These are phyloP conservation scores for Thyridium curvatum DNA, from an alignment of 2,329 filamentous ascomycete genomes.

Conservation along the genomic window DNA sequence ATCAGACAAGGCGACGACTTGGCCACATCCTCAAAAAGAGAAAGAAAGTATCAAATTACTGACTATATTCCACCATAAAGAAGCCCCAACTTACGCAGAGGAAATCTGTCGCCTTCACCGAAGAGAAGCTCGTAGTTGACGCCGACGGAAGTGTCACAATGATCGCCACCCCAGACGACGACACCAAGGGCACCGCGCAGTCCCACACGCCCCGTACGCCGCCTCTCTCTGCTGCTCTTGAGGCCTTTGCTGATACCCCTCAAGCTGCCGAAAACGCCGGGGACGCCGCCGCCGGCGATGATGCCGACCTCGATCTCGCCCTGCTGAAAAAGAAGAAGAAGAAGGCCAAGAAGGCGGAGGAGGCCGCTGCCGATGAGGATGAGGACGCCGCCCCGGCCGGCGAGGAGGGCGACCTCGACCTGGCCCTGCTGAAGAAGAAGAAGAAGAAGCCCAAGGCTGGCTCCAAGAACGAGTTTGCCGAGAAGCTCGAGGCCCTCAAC, in stretches of 20 bases:
- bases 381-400: slow-evolving; percentile 47
- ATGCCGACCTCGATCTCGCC: slow-evolving; percentile 59
- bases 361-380: slow-evolving; percentile 40
- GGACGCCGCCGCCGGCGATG: slow-evolving; percentile 26
- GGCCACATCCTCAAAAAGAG: not conserved
- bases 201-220: slow-evolving; percentile 68
- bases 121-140: slow-evolving; percentile 82
- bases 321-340: slow-evolving; percentile 74
- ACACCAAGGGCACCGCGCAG: slow-evolving; percentile 74
- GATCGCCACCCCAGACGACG: slow-evolving; percentile 62
- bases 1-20: not conserved
- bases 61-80: slow-evolving; percentile 11
- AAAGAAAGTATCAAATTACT: slow-evolving; percentile 9
- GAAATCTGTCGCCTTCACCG: slow-evolving; percentile 91
- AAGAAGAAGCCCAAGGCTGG: slow-evolving; percentile 62
- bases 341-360: slow-evolving; percentile 49
- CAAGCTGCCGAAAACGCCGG: slow-evolving; percentile 19
- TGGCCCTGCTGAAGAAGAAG: slow-evolving; percentile 69
- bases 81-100: slow-evolving; percentile 46
- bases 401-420: slow-evolving; percentile 50
- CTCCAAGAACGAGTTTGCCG: slow-evolving; percentile 21
- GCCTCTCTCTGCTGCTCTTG: slow-evolving; percentile 48
- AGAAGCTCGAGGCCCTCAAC: slow-evolving; percentile 20
- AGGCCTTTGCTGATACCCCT: slow-evolving; percentile 32
- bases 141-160: slow-evolving; percentile 80